Evolutionary conservation across 2,329 filamentous ascomycete genomes (phyloP).

Genomic region (Ceratocystis harringtonii): DNA sequence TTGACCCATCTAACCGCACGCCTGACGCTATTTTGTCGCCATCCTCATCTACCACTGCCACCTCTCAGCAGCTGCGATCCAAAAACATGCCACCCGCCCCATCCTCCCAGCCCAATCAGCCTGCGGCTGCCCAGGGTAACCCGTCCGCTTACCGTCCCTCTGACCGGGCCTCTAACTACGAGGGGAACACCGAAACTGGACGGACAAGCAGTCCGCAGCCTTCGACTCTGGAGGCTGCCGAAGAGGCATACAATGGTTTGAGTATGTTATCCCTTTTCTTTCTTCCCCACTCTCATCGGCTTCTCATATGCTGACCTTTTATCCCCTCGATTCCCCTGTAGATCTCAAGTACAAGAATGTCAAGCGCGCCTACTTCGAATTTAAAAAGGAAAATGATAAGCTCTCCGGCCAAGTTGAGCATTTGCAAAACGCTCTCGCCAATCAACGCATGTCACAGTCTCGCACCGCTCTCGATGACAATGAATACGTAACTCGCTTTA

Average conservation of each 20-base stretch:
- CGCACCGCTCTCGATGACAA: constrained; percentile 89
- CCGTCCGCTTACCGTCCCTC: constrained; percentile 7
- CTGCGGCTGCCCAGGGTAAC: constrained; percentile 1
- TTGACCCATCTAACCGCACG: constrained; percentile 23
- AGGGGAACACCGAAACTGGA: constrained; percentile 33
- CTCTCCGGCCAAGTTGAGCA: constrained; percentile 69
- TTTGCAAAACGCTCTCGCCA: constrained; percentile 91
- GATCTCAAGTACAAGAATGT: constrained; percentile 96
- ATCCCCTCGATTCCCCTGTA: constrained; percentile 26
- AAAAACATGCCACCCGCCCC: constrained; percentile 10
- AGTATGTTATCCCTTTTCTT: constrained; percentile 27
- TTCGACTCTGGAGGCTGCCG: constrained; percentile 30
- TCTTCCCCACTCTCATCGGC: not conserved
- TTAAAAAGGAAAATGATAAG: constrained; percentile 79
- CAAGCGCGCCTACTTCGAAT: constrained; percentile 93
- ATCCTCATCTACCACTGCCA: not conserved
- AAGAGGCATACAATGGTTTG: constrained; percentile 43
- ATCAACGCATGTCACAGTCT: constrained; percentile 87
- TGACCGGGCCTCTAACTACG: constrained; percentile 26
- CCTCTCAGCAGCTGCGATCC: constrained; percentile 1
- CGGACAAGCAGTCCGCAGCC: constrained; percentile 42
- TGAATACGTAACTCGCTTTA: constrained; percentile 82
- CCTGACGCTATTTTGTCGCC: not conserved
- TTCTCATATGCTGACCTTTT: constrained; percentile 17
- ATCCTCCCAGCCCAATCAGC: constrained; percentile 1